These are phyloP conservation scores for Datura wrightii DNA, from an alignment of 257 asterid species.

Conservation along the genomic window DNA sequence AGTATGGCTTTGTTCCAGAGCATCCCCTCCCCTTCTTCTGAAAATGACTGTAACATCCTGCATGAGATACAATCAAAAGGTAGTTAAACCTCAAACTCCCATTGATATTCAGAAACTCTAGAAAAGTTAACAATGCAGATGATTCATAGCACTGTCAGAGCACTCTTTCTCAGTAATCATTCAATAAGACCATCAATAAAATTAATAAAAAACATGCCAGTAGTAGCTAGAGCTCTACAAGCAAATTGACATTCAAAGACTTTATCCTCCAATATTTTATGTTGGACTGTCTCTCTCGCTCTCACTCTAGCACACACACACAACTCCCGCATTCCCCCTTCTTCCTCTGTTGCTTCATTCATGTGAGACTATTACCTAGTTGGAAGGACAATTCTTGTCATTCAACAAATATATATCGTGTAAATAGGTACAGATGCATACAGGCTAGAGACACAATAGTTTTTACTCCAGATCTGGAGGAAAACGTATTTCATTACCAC, in stretches of 20 bases:
- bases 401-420: background rate
- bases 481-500: background rate
- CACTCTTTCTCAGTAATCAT: background rate
- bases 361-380: background rate
- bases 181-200: background rate
- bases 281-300: background rate
- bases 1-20: slow-evolving; percentile 79
- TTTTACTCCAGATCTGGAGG: background rate
- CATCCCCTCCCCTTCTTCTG: slow-evolving; percentile 92
- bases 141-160: background rate
- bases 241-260: slow-evolving; percentile 11
- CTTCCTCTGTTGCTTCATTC: background rate
- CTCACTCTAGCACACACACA: slow-evolving; percentile 3
- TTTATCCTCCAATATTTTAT: background rate
- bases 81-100: slow-evolving; percentile 9
- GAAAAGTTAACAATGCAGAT: background rate
- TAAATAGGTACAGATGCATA: background rate
- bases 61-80: slow-evolving; percentile 37
- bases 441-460: background rate
- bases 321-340: background rate
- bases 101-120: background rate
- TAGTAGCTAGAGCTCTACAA: background rate
- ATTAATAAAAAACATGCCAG: background rate
- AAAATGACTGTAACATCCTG: slow-evolving; percentile 87
- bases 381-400: background rate